Evolutionary conservation across 768 basidiomycete species (phyloP), one percentile per base, ranked within the genome.

Genomic region (Tylopilus plumbeoviolaceoides): DNA sequence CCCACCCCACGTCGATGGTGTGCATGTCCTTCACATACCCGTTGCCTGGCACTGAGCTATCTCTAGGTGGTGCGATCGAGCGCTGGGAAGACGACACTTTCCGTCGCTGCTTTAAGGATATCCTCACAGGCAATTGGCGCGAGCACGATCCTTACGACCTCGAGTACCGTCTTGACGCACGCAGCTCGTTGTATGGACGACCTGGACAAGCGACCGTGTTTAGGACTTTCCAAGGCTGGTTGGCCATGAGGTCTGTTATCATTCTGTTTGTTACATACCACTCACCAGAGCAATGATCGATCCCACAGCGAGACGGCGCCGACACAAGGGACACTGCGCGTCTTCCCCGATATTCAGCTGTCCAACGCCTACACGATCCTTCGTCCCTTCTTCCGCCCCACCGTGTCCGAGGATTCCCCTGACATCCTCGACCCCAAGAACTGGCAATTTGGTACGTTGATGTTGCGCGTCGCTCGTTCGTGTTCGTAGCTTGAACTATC

Each of bases 201-300:
- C 74, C 77, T 6, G 75, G 72, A 51, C 82, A 80, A 67, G 74
- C 78, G 21, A 79, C 66, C 51, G 73, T 81, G 7, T 81, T 83
- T 62, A 72, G 80, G 47, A 81, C 83, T 3, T 90, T 84, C 72
- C 88, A 89, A 60, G 87, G 87, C n/a, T 90, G 87, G 88, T 65
- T 87, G 14, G 76, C 85, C 2, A 73, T 86, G 74, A 84, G 81
- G 83, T 85, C 42, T 4, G 61, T 51, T 48, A 55, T 17, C 55
- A 17, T 14, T 25, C 27, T 35, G 21, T 30, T 38, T 7, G 12
- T 47, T 6, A 9, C 2, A 27, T 15, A 17, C n/a, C 30, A 10
- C 23, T 42, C 45, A 41, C 20, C 8, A 15, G 39, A n/a, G 2
- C n/a, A 11, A 43, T 1, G 11, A 25, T 36, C 17, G 6, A 23